Conservation (phyloP, 2,329 filamentous ascomycete species). For the Cercospora nicotianae region DNA sequence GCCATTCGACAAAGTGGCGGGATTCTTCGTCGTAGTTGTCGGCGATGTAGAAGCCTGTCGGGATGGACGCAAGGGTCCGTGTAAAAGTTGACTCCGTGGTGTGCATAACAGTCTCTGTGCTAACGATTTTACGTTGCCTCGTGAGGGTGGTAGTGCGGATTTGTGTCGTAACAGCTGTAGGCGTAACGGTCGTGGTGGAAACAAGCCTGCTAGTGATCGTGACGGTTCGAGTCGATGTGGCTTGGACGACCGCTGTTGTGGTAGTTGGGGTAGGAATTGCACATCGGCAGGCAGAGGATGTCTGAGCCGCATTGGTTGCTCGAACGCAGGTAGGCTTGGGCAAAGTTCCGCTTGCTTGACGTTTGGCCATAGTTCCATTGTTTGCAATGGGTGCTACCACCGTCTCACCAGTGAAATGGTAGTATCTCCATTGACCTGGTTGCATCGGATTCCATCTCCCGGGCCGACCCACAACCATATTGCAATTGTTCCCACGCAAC, state of each 20-base stretch:
- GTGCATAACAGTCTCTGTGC: not conserved
- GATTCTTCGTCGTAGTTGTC: conserved; percentile 1
- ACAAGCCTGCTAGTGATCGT: not conserved
- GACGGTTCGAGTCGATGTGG: not conserved
- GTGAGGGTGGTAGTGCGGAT: conserved; percentile 8
- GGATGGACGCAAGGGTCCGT: not conserved
- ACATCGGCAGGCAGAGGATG: conserved; percentile 9
- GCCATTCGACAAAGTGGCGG: conserved; percentile 8
- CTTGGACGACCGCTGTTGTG: not conserved
- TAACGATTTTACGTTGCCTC: not conserved
- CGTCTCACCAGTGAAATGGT: conserved; percentile 4
- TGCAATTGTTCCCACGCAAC: not conserved
- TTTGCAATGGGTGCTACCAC: not conserved
- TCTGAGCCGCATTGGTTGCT: conserved; percentile 7
- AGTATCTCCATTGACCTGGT: not conserved
- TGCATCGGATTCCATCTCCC: not conserved
- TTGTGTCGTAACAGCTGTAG: not conserved
- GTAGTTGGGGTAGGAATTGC: conserved; percentile 9
- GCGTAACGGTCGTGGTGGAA: conserved; percentile 6
- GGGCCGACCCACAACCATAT: not conserved
- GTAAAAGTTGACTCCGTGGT: conserved; percentile 3
- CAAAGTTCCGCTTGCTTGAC: conserved; percentile 5
- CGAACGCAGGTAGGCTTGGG: conserved; percentile 5
- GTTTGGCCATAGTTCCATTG: not conserved
- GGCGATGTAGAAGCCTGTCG: conserved; percentile 8